Conservation (phyloP, 2,329 filamentous ascomycete genomes). For the Talaromyces islandicus region DNA sequence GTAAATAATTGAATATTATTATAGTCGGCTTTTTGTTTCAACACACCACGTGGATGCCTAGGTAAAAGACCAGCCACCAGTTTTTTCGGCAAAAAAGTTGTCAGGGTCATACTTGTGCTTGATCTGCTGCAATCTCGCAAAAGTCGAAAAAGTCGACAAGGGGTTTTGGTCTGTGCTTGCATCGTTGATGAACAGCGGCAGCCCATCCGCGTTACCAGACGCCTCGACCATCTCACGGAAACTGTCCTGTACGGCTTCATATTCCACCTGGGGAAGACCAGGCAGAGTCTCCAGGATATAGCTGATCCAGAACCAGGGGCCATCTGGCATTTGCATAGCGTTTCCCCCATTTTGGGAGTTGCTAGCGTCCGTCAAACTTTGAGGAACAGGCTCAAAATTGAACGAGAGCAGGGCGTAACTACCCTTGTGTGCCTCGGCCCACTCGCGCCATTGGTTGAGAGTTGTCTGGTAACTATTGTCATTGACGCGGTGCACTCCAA, state of each 20-base stretch:
- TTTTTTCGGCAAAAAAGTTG: constrained; percentile 21
- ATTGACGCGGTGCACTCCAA: constrained; percentile 24
- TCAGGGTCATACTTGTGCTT: constrained; percentile 38
- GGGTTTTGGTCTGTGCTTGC: constrained; percentile 27
- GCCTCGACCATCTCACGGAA: constrained; percentile 24
- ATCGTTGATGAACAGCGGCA: constrained; percentile 26
- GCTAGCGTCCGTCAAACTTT: constrained; percentile 26
- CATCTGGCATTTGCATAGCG: constrained; percentile 30
- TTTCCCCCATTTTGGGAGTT: constrained; percentile 24
- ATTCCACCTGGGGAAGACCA: constrained; percentile 17
- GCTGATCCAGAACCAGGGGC: constrained; percentile 27
- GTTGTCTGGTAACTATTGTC: constrained; percentile 17
- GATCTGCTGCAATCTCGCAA: constrained; percentile 26
- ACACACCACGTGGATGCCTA: background rate
- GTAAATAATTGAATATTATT: background rate
- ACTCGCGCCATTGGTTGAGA: constrained; percentile 22
- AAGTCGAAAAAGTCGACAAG: constrained; percentile 24
- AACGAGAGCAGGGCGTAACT: constrained; percentile 21
- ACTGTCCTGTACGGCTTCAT: constrained; percentile 23
- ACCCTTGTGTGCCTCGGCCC: constrained; percentile 26
- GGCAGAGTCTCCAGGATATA: constrained; percentile 23
- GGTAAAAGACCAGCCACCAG: constrained; percentile 24
- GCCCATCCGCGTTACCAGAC: constrained; percentile 19
- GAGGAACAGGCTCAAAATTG: constrained; percentile 24
- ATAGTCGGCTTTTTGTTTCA: background rate